These are phyloP conservation scores for Diplodia seriata DNA, from an alignment of 2,329 filamentous ascomycete species.

Conservation along the genomic window DNA sequence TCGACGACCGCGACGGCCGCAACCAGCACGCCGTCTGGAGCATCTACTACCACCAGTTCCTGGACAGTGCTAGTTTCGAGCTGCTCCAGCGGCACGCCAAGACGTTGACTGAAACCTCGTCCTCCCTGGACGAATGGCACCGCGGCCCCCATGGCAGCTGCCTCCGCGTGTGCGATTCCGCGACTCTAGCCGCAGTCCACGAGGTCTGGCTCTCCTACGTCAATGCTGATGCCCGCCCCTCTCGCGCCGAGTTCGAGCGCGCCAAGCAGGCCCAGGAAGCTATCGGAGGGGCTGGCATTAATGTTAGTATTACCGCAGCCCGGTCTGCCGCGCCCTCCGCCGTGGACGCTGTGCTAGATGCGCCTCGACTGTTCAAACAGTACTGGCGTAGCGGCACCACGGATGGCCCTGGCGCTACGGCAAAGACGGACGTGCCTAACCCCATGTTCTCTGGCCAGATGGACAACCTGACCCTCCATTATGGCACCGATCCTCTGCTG, in stretches of 20 bases:
- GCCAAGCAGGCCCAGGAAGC: neutral
- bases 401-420: constrained; percentile 33
- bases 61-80: constrained; percentile 50
- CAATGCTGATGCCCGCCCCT: neutral
- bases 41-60: constrained; percentile 62
- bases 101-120: constrained; percentile 52
- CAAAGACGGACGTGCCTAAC: constrained; percentile 39
- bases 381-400: constrained; percentile 44
- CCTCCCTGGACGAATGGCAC: constrained; percentile 55
- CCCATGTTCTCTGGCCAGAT: constrained; percentile 56
- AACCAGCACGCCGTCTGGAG: constrained; percentile 54
- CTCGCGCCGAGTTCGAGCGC: constrained; percentile 19
- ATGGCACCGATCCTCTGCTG: constrained; percentile 59
- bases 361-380: constrained; percentile 34
- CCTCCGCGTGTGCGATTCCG: constrained; percentile 59
- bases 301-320: constrained; percentile 1
- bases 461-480: constrained; percentile 52
- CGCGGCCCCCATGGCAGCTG: constrained; percentile 52
- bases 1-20: constrained; percentile 47
- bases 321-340: constrained; percentile 42
- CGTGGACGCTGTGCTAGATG: constrained; percentile 27
- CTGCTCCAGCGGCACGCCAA: constrained; percentile 53
- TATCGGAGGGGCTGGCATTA: neutral
- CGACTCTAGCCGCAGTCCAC: constrained; percentile 54
- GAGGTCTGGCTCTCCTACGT: constrained; percentile 52